Base-by-base conservation (phyloP, 495 filamentous ascomycete genomes). In the Chaetomidium leptoderma region DNA sequence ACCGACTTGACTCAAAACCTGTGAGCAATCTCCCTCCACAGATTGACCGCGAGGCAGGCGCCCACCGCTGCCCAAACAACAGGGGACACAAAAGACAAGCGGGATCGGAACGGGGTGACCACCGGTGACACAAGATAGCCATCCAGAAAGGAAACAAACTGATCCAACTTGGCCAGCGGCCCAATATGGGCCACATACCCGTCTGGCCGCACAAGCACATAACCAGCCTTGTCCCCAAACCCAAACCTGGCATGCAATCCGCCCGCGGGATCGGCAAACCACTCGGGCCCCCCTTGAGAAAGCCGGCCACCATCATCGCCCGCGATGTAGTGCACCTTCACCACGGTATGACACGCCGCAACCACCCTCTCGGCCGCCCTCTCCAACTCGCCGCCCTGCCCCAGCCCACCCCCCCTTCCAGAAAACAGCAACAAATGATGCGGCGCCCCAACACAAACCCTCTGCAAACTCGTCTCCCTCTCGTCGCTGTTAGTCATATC, bases 201-300 rank as follows among this genome's bases (percentile, higher is more conserved):
- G 52, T 78, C 76, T 0, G 76, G 76, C 8, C 75, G 64, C 27
- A 76, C 69, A 10, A 74, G 62, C 26, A 73, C 63, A 57, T 71
- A 76, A 0, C 68, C 66, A 0, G 70, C 58, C 42, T 56, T 44
- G 5, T 17, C 56, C 4, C 60, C 58, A 49, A 72, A 70, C 3
- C 76, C 75, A 35, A 73, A 76, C 10, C 61, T 53, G 6, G 46
- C 6, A 56, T 75, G 71, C 10, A 73, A n/a, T 14, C 27, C 53
- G 13, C 66, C 72, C 6, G 59, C 68, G 10, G 46, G 19, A 43
- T 78, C 74, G 7, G 46, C 26, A 53, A 71, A 61, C 47, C 60
- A 44, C 37, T 49, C 24, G n/a, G n/a, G n/a, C 13, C 13, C n/a
- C 24, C 21, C 4, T 16, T 13, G 35, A 8, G n/a, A n/a, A n/a